Evolutionary conservation across 768 basidiomycete species (phyloP).

Genomic region (Strobilomyces echinocephalus): DNA sequence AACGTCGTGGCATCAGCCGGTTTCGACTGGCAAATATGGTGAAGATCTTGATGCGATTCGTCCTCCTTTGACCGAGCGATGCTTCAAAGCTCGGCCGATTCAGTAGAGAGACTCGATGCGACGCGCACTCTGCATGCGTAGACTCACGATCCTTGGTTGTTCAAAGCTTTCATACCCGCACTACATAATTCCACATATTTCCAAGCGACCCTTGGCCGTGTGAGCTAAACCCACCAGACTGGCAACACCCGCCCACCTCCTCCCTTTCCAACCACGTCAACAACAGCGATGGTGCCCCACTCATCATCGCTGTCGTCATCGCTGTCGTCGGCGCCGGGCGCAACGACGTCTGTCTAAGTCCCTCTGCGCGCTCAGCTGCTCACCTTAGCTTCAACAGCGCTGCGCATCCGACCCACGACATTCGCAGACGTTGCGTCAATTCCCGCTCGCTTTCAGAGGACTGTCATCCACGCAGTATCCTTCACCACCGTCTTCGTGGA

Average conservation of each 20-base stretch:
- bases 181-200: conserved; percentile 30
- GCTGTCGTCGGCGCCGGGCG: conserved; percentile 50
- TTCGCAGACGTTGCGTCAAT: conserved; percentile 79
- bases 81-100: conserved; percentile 6
- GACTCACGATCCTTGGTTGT: conserved; percentile 31
- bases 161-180: conserved; percentile 36
- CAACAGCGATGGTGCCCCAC: conserved; percentile 63
- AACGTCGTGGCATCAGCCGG: conserved; percentile 69
- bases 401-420: conserved; percentile 88
- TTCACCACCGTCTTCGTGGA: conserved; percentile 82
- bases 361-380: background rate
- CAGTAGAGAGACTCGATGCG: conserved; percentile 20
- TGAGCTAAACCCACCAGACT: conserved; percentile 20
- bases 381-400: conserved; percentile 43
- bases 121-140: conserved; percentile 17
- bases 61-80: conserved; percentile 8
- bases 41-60: conserved; percentile 46
- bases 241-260: conserved; percentile 28
- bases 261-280: conserved; percentile 25
- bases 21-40: conserved; percentile 62
- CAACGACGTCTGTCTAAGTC: conserved; percentile 91
- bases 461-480: conserved; percentile 75
- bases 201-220: conserved; percentile 14
- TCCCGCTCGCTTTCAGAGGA: conserved; percentile 90
- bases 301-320: conserved; percentile 58